These are phyloP conservation scores for Peniophora sp. DNA, from an alignment of 1,284 basidiomycete species.

Conservation along the genomic window DNA sequence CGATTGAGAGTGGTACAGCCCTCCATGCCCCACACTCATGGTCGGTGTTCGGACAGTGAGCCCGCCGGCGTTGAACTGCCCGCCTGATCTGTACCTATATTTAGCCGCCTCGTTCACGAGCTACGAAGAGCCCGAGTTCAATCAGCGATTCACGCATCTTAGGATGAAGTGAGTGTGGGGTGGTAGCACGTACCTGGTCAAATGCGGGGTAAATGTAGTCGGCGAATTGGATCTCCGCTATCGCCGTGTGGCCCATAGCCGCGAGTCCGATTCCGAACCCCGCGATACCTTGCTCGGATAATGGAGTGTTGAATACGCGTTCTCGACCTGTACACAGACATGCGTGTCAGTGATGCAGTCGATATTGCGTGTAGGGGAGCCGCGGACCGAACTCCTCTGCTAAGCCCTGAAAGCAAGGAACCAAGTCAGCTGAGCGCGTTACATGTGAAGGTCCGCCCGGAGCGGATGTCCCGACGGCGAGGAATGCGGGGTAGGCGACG, in stretches of 20 bases:
- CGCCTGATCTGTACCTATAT: slow-evolving; percentile 84
- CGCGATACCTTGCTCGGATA: slow-evolving; percentile 92
- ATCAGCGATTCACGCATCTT: not conserved
- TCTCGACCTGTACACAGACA: slow-evolving; percentile 55
- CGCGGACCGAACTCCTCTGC: slow-evolving; percentile 83
- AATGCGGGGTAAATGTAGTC: slow-evolving; percentile 90
- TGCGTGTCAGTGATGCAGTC: too few species aligned
- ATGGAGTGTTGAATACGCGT: slow-evolving; percentile 91
- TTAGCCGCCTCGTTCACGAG: slow-evolving; percentile 96
- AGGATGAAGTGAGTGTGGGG: not conserved
- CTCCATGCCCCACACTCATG: slow-evolving; percentile 91
- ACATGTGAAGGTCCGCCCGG: not conserved
- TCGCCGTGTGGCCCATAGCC: slow-evolving; percentile 88
- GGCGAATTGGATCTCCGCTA: slow-evolving; percentile 88
- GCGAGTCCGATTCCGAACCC: slow-evolving; percentile 93
- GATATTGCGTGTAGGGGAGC: not conserved
- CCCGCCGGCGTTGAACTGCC: slow-evolving; percentile 75
- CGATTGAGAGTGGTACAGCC: slow-evolving; percentile 89
- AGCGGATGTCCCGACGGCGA: too few species aligned
- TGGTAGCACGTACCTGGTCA: slow-evolving; percentile 60
- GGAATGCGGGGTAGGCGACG: not conserved
- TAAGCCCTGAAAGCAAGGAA: slow-evolving; percentile 52
- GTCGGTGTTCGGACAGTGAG: slow-evolving; percentile 85
- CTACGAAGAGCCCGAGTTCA: too few species aligned
- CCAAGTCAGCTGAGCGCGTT: too few species aligned